phyloP scores from a whole-genome alignment of 495 filamentous ascomycete genomes.

The Polyplosphaeria fusca region DNA sequence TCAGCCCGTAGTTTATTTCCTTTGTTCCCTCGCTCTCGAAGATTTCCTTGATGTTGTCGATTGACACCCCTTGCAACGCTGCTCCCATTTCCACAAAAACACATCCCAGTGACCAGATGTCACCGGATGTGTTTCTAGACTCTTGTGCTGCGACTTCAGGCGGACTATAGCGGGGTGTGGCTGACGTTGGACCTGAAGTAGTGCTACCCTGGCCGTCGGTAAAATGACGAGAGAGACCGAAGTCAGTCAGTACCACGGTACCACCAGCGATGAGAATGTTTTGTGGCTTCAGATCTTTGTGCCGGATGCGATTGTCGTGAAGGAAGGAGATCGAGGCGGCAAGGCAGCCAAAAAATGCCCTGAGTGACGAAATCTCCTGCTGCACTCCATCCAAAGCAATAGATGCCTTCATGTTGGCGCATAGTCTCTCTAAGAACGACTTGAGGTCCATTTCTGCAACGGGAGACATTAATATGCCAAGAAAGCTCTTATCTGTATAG shows the following conservation, averaged over 20 bases:
- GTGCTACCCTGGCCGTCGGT: conserved; percentile 28
- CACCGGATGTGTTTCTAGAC: conserved; percentile 36
- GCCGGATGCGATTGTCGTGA: conserved; percentile 40
- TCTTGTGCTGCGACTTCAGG: conserved; percentile 38
- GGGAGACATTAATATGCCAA: conserved; percentile 40
- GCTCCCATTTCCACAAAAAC: conserved; percentile 46
- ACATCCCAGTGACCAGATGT: conserved; percentile 48
- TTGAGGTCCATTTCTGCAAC: conserved; percentile 37
- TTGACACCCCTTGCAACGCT: conserved; percentile 22
- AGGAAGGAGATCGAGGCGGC: conserved; percentile 41
- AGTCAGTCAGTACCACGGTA: conserved; percentile 44
- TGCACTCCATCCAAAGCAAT: not conserved
- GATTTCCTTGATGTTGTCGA: not conserved
- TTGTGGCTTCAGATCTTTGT: conserved; percentile 48
- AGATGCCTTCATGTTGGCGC: not conserved
- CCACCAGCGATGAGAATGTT: conserved; percentile 44
- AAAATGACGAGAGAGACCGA: conserved; percentile 42
- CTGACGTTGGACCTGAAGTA: conserved; percentile 26
- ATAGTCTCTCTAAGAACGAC: not conserved
- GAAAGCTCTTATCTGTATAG: conserved; percentile 34
- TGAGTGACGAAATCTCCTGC: not conserved
- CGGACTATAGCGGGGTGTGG: conserved; percentile 33
- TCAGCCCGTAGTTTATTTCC: not conserved
- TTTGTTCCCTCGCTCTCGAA: not conserved
- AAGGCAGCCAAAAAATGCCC: conserved; percentile 45